Evolutionary conservation across 257 asterid genomes (phyloP), one percentile per base, ranked within the genome.

Genomic region (Forsythia viridissima): DNA sequence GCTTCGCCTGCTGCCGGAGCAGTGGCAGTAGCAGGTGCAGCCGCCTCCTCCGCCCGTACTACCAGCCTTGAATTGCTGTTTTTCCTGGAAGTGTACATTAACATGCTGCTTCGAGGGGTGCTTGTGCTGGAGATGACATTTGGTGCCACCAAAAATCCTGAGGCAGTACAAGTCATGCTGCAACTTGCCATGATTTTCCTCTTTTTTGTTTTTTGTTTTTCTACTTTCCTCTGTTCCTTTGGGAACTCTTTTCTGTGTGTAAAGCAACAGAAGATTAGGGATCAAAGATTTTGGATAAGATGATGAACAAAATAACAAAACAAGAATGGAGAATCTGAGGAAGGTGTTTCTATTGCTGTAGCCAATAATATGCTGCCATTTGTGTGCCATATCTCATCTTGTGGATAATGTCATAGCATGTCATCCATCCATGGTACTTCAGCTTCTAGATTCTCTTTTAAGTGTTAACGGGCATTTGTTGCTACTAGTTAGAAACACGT

Each of bases 131-230:
- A 70, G 55, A 86, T 12, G 79, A 85, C 80, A 71, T 76, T 87
- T 24, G 92, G 93, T 5, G 96, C 84, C 44, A 80, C 86, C 72
- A 77, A 88, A 76, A 91, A 88, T 37, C 90, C 88, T 24, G 70
- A 63, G 39, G 38, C 70, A 24, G 70, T 39, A 70, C 97, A 96
- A 48, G 97, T 92, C 88, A 91, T 84, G 92, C 92, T 85, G 89
- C 89, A 84, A 72, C 88, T 92, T 71, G 97, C 97, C 98, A 94
- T 92, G 8, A 8, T 76, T 76, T 75, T 12, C 7, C 70, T 7
- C 2, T 57, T 57, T 6, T 11, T 18, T 18, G n/a, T 8, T 20
- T 20, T 20, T 24, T 24, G 24, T 24, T 24, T 24, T 24, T 24
- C 24, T 2, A 51, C 59, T 52, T 52, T 52, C 15, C 21, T 15